phyloP scores from a whole-genome alignment of 1,284 basidiomycete species.

The Limonomyces culmigenus region DNA sequence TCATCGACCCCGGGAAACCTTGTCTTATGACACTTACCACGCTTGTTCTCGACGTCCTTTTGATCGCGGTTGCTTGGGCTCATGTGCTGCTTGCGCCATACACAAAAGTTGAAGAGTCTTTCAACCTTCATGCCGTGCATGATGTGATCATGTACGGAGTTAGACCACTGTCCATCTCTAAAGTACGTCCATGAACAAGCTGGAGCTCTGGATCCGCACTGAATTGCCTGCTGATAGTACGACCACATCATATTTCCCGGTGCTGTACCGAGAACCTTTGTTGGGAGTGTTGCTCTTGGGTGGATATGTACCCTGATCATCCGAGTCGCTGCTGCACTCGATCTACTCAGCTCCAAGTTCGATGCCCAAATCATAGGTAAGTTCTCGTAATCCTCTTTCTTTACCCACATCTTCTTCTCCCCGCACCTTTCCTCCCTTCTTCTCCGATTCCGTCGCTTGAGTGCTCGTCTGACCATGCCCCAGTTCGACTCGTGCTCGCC shows the following conservation, averaged over 20 bases:
- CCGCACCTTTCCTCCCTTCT: no score
- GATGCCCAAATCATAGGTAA: constrained; percentile 47
- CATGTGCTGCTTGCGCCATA: constrained; percentile 74
- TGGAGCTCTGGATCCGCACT: no score
- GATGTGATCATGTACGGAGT: constrained; percentile 75
- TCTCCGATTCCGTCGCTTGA: no score
- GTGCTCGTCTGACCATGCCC: no score
- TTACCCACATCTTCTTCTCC: constrained; percentile 1
- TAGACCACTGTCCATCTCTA: constrained; percentile 19
- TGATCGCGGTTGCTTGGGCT: constrained; percentile 36
- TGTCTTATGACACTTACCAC: not conserved
- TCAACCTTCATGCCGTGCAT: constrained; percentile 85
- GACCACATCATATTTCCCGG: constrained; percentile 87
- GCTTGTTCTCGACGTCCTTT: constrained; percentile 42
- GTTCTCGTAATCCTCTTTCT: constrained; percentile 9
- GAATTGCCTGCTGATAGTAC: constrained; percentile 48
- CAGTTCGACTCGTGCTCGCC: constrained; percentile 68
- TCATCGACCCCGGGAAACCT: no score
- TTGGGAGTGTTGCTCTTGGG: constrained; percentile 51
- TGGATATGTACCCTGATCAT: constrained; percentile 32
- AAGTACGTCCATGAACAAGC: constrained; percentile 33
- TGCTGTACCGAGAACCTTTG: constrained; percentile 77
- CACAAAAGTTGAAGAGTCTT: constrained; percentile 95
- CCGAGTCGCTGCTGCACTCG: constrained; percentile 20
- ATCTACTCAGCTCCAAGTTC: constrained; percentile 32